Conservation (phyloP, 2,329 filamentous ascomycete genomes). For the Pseudocercospora vitis region DNA sequence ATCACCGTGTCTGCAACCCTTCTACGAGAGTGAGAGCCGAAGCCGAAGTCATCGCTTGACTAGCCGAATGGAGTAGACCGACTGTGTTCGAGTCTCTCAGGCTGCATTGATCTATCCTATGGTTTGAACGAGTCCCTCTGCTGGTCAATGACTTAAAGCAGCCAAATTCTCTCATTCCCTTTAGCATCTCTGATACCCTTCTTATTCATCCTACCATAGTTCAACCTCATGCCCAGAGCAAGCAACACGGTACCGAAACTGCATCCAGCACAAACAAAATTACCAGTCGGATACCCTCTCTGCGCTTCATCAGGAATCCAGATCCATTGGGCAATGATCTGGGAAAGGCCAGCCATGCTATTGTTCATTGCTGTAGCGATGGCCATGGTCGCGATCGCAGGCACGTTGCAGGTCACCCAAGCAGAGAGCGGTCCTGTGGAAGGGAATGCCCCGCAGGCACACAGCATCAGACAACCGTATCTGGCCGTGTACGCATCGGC, state of each 20-base stretch:
- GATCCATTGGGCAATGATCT: slow-evolving; percentile 46
- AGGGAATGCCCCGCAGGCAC: slow-evolving; percentile 42
- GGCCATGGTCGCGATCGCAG: slow-evolving; percentile 40
- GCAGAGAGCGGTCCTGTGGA: slow-evolving; percentile 40
- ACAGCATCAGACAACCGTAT: slow-evolving; percentile 43
- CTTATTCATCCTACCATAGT: slow-evolving; percentile 36
- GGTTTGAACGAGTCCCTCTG: too few species aligned
- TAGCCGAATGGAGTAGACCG: too few species aligned
- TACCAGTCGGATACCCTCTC: slow-evolving; percentile 42
- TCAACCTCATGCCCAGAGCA: slow-evolving; percentile 31
- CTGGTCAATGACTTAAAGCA: slow-evolving; percentile 23
- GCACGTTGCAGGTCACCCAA: slow-evolving; percentile 45
- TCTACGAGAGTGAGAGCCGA: too few species aligned
- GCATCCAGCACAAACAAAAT: slow-evolving; percentile 44
- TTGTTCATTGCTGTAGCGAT: slow-evolving; percentile 44
- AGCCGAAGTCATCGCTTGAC: too few species aligned
- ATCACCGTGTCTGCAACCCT: too few species aligned
- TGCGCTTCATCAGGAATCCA: slow-evolving; percentile 38
- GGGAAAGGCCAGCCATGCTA: slow-evolving; percentile 40
- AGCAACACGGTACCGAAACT: slow-evolving; percentile 37
- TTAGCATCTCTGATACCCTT: slow-evolving; percentile 23
- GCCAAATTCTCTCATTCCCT: slow-evolving; percentile 31
- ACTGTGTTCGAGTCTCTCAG: too few species aligned
- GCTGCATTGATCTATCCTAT: too few species aligned
- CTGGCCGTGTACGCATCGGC: slow-evolving; percentile 31